Evolutionary conservation across 352 stramenopile genomes (phyloP).

Genomic region (Albugo candida): DNA sequence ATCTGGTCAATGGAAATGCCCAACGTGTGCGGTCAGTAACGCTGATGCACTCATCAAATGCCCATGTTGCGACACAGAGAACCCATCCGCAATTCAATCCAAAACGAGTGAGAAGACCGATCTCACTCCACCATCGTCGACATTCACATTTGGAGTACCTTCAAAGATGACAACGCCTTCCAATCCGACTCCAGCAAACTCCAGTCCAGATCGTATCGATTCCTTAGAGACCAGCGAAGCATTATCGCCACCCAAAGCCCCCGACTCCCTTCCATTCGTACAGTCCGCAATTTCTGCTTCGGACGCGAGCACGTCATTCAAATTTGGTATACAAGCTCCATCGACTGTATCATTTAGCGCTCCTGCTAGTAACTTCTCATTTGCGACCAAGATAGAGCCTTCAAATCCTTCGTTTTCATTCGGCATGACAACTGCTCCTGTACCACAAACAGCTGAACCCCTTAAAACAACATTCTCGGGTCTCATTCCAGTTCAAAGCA

Average conservation of each 20-base stretch:
- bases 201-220: conserved; percentile 11
- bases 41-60: conserved; percentile 34
- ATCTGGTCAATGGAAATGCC: conserved; percentile 63
- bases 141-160: conserved; percentile 32
- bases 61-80: conserved; percentile 51
- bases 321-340: conserved; percentile 6
- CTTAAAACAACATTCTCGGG: no score
- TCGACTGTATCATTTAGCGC: not conserved
- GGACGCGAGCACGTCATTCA: conserved; percentile 9
- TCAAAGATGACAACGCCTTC: conserved; percentile 6
- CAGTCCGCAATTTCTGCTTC: not conserved
- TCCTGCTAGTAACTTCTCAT: not conserved
- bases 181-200: conserved; percentile 9
- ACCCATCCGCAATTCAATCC: conserved; percentile 11
- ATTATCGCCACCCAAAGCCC: conserved; percentile 8
- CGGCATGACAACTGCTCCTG: not conserved
- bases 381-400: not conserved
- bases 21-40: conserved; percentile 57
- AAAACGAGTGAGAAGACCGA: conserved; percentile 3
- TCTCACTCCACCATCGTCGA: conserved; percentile 9
- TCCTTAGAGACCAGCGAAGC: conserved; percentile 6
- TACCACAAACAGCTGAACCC: no score
- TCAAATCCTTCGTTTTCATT: conserved; percentile 10
- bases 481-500: no score
- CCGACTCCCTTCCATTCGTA: not conserved